phyloP scores from a whole-genome alignment of 345 rosid genomes.

The Anastatica hierochuntica region DNA sequence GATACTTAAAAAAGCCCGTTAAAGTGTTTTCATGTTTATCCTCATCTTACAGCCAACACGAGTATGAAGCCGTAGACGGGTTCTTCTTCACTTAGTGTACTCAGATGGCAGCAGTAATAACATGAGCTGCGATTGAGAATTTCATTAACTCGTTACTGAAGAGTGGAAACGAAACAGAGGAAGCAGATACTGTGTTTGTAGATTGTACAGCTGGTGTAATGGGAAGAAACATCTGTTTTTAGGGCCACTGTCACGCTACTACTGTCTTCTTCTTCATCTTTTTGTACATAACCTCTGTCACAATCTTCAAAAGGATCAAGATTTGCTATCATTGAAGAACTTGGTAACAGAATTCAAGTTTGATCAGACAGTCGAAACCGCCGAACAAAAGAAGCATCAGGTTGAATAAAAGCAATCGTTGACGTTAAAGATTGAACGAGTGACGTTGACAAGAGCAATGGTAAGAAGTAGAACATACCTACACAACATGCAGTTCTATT shows the following conservation, averaged over 20 bases:
- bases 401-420: too few relatives aligned
- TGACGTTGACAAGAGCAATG: too few relatives aligned
- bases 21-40: neutral
- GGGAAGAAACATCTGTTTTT: neutral
- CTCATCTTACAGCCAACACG: neutral
- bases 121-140: neutral
- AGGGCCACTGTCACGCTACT: conserved; percentile 2
- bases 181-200: conserved; percentile 8
- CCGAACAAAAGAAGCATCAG: too few relatives aligned
- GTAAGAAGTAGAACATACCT: too few relatives aligned
- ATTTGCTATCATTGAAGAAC: too few relatives aligned
- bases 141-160: neutral
- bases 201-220: neutral
- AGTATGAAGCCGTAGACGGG: neutral
- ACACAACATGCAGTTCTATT: neutral
- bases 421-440: too few relatives aligned
- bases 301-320: too few relatives aligned
- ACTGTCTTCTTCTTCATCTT: too few relatives aligned
- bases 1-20: neutral
- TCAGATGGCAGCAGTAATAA: neutral
- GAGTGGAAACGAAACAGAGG: neutral
- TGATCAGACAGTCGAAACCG: too few relatives aligned
- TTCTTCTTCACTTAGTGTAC: neutral
- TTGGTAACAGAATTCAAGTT: too few relatives aligned
- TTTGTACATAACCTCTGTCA: too few relatives aligned